Conservation (phyloP, 805 yeast genomes). For the Metschnikowia similis region DNA sequence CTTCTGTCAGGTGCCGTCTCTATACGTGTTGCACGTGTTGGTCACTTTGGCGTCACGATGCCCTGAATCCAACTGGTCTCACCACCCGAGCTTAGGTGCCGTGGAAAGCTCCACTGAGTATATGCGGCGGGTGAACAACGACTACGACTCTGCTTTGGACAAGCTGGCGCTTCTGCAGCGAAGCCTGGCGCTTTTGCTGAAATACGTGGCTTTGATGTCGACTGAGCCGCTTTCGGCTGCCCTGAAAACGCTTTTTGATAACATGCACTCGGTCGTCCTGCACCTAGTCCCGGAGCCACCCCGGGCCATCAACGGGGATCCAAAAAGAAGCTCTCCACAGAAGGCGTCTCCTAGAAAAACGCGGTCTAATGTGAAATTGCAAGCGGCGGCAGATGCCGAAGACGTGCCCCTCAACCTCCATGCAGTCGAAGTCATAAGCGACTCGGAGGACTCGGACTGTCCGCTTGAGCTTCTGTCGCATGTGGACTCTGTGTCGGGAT, state of each 20-base stretch:
- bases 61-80: constrained; percentile 25
- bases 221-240: constrained; percentile 1
- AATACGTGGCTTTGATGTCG: constrained; percentile 6
- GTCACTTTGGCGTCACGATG: constrained; percentile 30
- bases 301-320: background rate
- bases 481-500: background rate
- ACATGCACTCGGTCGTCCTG: background rate
- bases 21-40: constrained; percentile 24
- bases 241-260: background rate
- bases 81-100: constrained; percentile 18
- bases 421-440: constrained; percentile 20
- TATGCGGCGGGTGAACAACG: constrained; percentile 16
- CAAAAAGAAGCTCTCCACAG: too few relatives aligned
- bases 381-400: background rate
- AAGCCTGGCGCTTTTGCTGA: constrained; percentile 12
- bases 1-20: constrained; percentile 23
- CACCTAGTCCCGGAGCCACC: background rate
- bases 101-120: constrained; percentile 21
- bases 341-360: background rate
- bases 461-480: constrained; percentile 3
- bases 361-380: background rate
- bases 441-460: constrained; percentile 20
- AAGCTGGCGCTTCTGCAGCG: constrained; percentile 22
- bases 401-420: background rate
- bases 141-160: constrained; percentile 17